Conservation (phyloP, 352 stramenopile genomes). For the Blastocystis hominis region DNA sequence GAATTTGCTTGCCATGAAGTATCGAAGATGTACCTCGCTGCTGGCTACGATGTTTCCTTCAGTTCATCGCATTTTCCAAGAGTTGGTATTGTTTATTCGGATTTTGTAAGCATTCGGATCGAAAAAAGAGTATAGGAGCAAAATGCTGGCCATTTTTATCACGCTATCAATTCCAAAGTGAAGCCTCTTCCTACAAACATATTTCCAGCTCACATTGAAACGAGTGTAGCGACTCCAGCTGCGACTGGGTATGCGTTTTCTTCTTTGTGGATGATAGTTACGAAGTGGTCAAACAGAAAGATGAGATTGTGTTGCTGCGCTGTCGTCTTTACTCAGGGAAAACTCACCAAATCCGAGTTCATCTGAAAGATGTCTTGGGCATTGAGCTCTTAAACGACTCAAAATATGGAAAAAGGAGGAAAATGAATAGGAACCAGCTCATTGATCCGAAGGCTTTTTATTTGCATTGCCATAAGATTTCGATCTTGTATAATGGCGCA, state of each 20-base stretch:
- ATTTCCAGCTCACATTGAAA: neutral
- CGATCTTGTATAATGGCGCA: neutral
- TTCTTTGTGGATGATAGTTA: neutral
- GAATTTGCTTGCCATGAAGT: neutral
- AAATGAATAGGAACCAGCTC: neutral
- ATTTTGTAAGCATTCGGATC: neutral
- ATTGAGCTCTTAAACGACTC: constrained; percentile 6
- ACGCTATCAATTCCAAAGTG: neutral
- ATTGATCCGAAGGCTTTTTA: neutral
- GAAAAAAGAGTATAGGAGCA: neutral
- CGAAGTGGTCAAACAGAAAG: neutral
- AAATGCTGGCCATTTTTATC: neutral
- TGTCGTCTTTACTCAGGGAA: constrained; percentile 36
- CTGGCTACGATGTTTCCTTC: neutral
- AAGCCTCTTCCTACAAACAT: neutral
- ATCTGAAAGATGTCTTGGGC: constrained; percentile 28
- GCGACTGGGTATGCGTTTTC: neutral
- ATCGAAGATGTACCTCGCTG: neutral
- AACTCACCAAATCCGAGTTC: constrained; percentile 35
- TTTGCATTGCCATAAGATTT: neutral
- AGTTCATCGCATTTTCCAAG: neutral
- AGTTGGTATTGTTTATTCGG: neutral
- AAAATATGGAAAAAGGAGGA: constrained; percentile 14
- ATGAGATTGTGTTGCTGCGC: neutral
- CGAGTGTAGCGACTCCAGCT: neutral